Evolutionary conservation across 2,329 filamentous ascomycete species (phyloP).

Genomic region (Xylaria sp.): DNA sequence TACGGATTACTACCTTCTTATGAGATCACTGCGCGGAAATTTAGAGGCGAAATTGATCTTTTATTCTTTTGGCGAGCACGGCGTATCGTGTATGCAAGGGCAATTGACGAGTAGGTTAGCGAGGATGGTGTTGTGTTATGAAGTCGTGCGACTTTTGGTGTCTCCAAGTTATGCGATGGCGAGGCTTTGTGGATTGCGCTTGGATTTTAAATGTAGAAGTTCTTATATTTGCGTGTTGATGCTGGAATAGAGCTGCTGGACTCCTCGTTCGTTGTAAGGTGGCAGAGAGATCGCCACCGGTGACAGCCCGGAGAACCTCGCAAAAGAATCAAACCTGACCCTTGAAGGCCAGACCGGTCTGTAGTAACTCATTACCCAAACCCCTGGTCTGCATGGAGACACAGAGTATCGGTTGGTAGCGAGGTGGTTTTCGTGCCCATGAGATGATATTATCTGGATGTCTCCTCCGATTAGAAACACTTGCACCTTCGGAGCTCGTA

Average conservation of each 20-base stretch:
- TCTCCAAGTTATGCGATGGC: no score
- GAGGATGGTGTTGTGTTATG: neutral
- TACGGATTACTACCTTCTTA: neutral
- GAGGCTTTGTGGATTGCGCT: no score
- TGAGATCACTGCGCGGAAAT: neutral
- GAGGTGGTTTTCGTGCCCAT: neutral
- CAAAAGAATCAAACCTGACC: neutral
- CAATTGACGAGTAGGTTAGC: neutral
- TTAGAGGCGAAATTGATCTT: neutral
- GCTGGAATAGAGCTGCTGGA: no score
- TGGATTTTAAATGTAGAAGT: no score
- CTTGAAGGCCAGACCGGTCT: constrained; percentile 2
- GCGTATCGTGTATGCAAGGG: constrained; percentile 29
- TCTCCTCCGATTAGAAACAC: neutral
- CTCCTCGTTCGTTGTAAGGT: no score
- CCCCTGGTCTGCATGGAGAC: constrained; percentile 4
- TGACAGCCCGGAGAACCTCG: no score
- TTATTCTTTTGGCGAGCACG: constrained; percentile 14
- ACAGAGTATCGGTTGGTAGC: constrained; percentile 7
- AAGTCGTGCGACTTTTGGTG: neutral
- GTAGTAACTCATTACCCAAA: constrained; percentile 7
- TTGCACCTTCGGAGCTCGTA: constrained; percentile 4
- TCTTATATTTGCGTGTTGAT: no score
- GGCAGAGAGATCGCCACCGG: no score
- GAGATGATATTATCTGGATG: no score